Base-by-base conservation (phyloP, 805 yeast genomes). In the Saturnispora quitensis region DNA sequence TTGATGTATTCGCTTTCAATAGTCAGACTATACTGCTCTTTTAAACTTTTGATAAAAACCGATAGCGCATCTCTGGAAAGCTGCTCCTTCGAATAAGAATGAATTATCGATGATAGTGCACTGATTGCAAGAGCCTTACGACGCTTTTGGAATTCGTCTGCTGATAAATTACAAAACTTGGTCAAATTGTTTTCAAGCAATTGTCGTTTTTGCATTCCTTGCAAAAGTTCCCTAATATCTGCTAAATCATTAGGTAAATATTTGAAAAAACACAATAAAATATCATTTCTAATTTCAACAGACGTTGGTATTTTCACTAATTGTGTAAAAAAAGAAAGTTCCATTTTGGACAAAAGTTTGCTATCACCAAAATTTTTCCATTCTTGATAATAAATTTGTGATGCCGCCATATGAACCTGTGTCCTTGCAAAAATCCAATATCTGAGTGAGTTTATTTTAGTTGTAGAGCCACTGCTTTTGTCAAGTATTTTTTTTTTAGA, bases 341-440 rank as follows among this genome's bases (percentile, higher is more conserved):
- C 68, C 45, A 56, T 53, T 25, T 47, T 48, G 1, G 45, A 28
- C 18, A 67, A 44, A 1, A 61, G n/a, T 3, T 34, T 22, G 4
- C 47, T 52, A 31, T 50, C 43, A 1, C 62, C 66, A 50, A 66
- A 62, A 48, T 64, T 66, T 0, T 51, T 50, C 70, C 70, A 66
- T 18, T 66, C 67, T 22, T 63, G 48, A 47, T 59, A 59, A 4
- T 63, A 52, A 24, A 66, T 28, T 2, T 57, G 55, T 34, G 50
- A 35, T 5, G 53, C 56, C 4, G 53, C 38, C n/a, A 50, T 46
- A 22, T 45, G 27, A 4, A 36, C 8, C 40, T 46, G 42, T 4
- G 47, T 17, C 22, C 51, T 33, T 2, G 51, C 40, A 13, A 35
- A 55, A 17, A 55, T 12, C 56, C 55, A 55, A 15, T 43, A 52